Conservation (phyloP, 768 basidiomycete species). For the Udeniomyces megalosporus region DNA sequence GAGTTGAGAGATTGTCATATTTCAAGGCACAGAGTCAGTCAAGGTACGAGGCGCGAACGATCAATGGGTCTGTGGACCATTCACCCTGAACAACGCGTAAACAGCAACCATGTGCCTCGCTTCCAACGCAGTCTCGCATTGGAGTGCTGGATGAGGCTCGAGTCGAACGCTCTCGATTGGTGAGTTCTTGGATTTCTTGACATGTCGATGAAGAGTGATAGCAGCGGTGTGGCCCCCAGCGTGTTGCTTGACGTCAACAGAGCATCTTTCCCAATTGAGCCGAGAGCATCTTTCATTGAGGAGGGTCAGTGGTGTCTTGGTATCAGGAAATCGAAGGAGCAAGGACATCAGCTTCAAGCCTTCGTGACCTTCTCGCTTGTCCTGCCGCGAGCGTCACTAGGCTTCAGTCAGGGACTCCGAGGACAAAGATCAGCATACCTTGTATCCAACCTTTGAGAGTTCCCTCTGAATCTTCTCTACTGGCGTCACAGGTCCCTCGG, state of each 20-base stretch:
- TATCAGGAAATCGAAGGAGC: neutral
- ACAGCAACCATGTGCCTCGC: conserved; percentile 85
- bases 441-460: conserved; percentile 8
- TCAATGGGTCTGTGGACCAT: no score
- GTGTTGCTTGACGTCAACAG: neutral
- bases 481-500: conserved; percentile 9
- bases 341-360: neutral
- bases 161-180: conserved; percentile 53
- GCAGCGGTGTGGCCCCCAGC: conserved; percentile 36
- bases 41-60: no score
- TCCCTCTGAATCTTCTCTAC: conserved; percentile 15
- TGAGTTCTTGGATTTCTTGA: conserved; percentile 46
- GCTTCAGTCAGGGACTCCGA: no score
- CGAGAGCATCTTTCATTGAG: conserved; percentile 12
- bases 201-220: conserved; percentile 48
- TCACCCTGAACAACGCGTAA: conserved; percentile 70
- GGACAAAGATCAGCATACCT: neutral
- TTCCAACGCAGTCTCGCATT: conserved; percentile 51
- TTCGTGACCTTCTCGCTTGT: neutral
- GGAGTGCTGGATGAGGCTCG: conserved; percentile 55
- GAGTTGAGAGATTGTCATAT: neutral
- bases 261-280: conserved; percentile 6
- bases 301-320: no score
- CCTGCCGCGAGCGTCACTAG: no score
- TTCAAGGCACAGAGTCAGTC: conserved; percentile 14